A percentile compares a stretch with the other conserved stretches of the same genome.
phyloP scores from a whole-genome alignment of 2,329 filamentous ascomycete species.

The Neodidymelliopsis sp. region DNA sequence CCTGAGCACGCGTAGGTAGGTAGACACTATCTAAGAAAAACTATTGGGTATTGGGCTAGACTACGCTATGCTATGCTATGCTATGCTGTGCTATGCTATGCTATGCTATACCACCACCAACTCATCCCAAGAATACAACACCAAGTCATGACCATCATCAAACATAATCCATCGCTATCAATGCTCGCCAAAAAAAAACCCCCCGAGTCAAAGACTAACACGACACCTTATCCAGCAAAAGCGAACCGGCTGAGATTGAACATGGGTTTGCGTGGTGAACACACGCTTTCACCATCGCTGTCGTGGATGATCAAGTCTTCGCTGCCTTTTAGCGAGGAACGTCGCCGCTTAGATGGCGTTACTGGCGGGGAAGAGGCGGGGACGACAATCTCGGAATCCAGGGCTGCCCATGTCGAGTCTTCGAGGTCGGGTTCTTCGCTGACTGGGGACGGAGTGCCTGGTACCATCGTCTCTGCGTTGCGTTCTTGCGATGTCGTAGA shows the following conservation, averaged over 20 bases:
- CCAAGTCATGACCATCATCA: slow-evolving; percentile 4
- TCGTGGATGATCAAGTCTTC: slow-evolving; percentile 57
- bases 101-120: slow-evolving; percentile 1
- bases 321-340: slow-evolving; percentile 50
- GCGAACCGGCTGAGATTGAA: slow-evolving; percentile 52
- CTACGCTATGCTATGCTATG: slow-evolving; percentile 1
- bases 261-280: slow-evolving; percentile 44
- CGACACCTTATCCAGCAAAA: slow-evolving; percentile 33
- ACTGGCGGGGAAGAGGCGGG: slow-evolving; percentile 38
- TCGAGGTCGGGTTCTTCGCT: slow-evolving; percentile 23
- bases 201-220: neutral
- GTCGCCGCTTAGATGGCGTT: slow-evolving; percentile 27
- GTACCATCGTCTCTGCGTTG: slow-evolving; percentile 11
- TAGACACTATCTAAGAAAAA: neutral
- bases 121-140: neutral
- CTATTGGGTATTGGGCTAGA: slow-evolving; percentile 1
- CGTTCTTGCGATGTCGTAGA: neutral
- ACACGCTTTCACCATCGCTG: slow-evolving; percentile 51
- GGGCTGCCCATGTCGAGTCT: slow-evolving; percentile 36
- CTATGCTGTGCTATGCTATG: slow-evolving; percentile 8
- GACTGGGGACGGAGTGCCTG: slow-evolving; percentile 13
- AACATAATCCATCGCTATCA: slow-evolving; percentile 2
- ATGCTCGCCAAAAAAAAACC: slow-evolving; percentile 2
- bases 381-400: slow-evolving; percentile 43
- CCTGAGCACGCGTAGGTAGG: too few relatives aligned